Evolutionary conservation across 179 eudicot genomes (phyloP), one percentile per base, ranked within the genome.

Genomic region (Actinidia arguta): DNA sequence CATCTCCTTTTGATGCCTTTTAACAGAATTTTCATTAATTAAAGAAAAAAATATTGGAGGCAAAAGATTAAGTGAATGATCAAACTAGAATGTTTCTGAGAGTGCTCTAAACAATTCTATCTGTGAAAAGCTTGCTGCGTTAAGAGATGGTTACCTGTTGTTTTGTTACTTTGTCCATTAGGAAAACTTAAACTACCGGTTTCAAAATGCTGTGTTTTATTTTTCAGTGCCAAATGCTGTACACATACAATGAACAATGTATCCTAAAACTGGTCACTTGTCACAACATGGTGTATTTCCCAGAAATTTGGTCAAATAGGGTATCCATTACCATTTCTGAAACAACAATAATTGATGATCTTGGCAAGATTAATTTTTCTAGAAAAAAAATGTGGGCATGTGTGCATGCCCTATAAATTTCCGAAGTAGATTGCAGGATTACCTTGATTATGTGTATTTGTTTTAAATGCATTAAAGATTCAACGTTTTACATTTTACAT

Each of bases 391-490:
- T 46, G 16, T 10, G 17, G 12, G 25, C 18, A 39, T 17, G 36
- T 63, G 50, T 50, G 61, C 39, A 52, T 47, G 47, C 69, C 22
- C 22, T 44, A 4, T 46, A 20, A 44, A 6, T 78, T n/a, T 6
- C 18, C 22, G 8, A 36, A 3, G 44, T 58, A 6, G 63, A 17
- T 58, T 58, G 63, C 36, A 31, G 1, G 36, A 31, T 31, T 31
- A 31, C 36, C 36, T 31, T 31, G 36, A 31, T 31, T 31, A 31
- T 31, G 36, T 31, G 36, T n/a, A n/a, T n/a, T n/a, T n/a, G n/a
- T n/a, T n/a, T n/a, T n/a, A n/a, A n/a, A n/a, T n/a, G 79, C 75
- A 63, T 76, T 17, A 62, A 56, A 63, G 74, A 76, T 59, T 71
- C 50, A 61, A 59, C 31, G 5, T 62, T 8, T 58, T 73, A 54